phyloP scores from a whole-genome alignment of 306 rosid genomes.

The Vachellia collinsii region DNA sequence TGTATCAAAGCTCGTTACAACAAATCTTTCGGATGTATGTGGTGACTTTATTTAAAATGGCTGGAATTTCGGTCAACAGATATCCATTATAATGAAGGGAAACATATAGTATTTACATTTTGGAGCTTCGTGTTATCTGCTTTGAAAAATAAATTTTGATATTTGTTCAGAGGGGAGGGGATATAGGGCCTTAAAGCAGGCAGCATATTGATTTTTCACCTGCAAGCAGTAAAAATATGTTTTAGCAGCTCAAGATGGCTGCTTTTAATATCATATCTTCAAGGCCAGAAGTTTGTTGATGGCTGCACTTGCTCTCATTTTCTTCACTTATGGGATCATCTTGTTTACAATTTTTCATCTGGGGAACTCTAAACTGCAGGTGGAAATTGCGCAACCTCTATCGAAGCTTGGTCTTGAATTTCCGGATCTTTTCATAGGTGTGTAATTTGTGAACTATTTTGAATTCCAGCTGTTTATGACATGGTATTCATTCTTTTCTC shows the following conservation, averaged over 20 bases:
- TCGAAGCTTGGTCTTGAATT: constrained; percentile 85
- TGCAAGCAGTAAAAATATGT: neutral
- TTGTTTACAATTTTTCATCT: constrained; percentile 7
- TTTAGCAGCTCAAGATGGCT: neutral
- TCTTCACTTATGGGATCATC: constrained; percentile 8
- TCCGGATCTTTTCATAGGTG: constrained; percentile 86
- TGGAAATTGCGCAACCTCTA: constrained; percentile 80
- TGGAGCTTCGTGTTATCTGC: neutral
- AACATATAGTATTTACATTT: neutral
- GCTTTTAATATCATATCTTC: neutral
- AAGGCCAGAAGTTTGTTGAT: neutral
- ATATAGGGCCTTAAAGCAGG: neutral
- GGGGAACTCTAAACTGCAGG: constrained; percentile 57
- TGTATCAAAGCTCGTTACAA: constrained; percentile 57
- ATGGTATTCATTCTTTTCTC: constrained; percentile 28
- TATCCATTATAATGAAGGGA: neutral
- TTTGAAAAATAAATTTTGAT: neutral
- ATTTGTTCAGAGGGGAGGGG: neutral
- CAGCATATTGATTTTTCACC: neutral
- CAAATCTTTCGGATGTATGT: constrained; percentile 75
- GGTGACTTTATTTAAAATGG: constrained; percentile 8
- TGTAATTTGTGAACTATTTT: constrained; percentile 36
- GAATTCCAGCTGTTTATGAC: constrained; percentile 24
- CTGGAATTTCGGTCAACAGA: neutral
- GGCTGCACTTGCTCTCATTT: neutral